Evolutionary conservation across 2,329 filamentous ascomycete genomes (phyloP), one percentile per base, ranked within the genome.

Genomic region (Exserohilum rostratum): DNA sequence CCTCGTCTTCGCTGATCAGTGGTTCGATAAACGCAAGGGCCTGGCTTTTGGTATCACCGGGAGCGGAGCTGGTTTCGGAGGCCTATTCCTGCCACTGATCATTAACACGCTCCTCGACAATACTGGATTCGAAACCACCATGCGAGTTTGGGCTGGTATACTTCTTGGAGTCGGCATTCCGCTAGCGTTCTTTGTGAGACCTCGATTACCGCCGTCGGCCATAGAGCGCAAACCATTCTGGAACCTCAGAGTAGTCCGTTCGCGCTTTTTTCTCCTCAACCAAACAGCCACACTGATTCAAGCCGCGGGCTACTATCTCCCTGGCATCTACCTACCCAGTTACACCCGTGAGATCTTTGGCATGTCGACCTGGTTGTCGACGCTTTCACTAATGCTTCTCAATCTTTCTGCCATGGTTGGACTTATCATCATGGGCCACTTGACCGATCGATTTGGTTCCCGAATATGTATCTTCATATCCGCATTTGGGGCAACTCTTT

Each of bases 11-110:
- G 76, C 87, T 45, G 82, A 87, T 58, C 81, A 87, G 64, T 87
- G 84, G 84, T 87, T 87, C 65, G 76, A 83, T 18, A 76, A 75
- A 29, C 78, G 80, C 20, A 84, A 84, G 46, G 83, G 85, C 0
- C 71, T 87, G 20, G 85, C 85, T 1, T 85, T 83, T 60, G 86
- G 86, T 12, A 80, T 86, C 50, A 84, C 88, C 79, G 85, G 82
- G 79, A 62, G 63, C 5, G 69, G 64, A 3, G 64, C 66, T 18
- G 79, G 79, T 2, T 62, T 76, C 6, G 75, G 75, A 0, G 79
- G 80, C 1, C 72, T 78, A 4, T 65, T 75, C 2, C 69, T 82
- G 35, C 80, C 80, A 0, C 66, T 82, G 15, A 57, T 74, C 3
- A 64, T 80, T 46, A 69, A 78, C 38, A 68, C 66, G 10, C 62